Conservation (phyloP, 768 basidiomycete genomes). For the Leccinum variicolor region DNA sequence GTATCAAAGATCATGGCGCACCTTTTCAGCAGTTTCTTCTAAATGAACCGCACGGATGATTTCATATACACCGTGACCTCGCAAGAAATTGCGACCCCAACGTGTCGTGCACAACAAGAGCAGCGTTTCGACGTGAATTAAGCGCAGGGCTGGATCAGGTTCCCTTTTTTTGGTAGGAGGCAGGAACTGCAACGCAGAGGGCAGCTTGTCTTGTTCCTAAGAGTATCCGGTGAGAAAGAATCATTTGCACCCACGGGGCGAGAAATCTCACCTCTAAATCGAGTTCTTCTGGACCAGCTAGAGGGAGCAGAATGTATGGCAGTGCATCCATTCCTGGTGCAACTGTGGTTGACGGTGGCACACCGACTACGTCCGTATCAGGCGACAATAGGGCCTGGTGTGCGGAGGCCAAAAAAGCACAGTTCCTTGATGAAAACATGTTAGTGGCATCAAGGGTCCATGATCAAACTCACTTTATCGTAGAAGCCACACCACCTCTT, state of each 20-base stretch:
- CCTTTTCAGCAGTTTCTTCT: slow-evolving; percentile 76
- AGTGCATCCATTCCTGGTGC: slow-evolving; percentile 83
- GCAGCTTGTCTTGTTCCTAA: slow-evolving; percentile 87
- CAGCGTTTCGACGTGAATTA: slow-evolving; percentile 86
- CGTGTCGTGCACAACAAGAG: slow-evolving; percentile 85
- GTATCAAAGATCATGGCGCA: slow-evolving; percentile 28
- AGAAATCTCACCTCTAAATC: slow-evolving; percentile 69
- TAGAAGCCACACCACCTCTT: slow-evolving; percentile 81
- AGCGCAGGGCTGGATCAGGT: slow-evolving; percentile 66
- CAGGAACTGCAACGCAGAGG: slow-evolving; percentile 81
- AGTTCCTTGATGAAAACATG: slow-evolving; percentile 55
- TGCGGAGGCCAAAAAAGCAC: slow-evolving; percentile 62
- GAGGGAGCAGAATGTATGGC: slow-evolving; percentile 80
- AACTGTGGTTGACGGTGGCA: slow-evolving; percentile 52
- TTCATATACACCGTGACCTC: slow-evolving; percentile 82
- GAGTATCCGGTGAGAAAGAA: background rate
- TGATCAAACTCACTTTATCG: slow-evolving; percentile 65
- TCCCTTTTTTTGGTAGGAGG: slow-evolving; percentile 84
- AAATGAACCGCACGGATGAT: slow-evolving; percentile 78
- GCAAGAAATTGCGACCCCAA: slow-evolving; percentile 80
- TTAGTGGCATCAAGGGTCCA: slow-evolving; percentile 9
- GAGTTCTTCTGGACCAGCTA: slow-evolving; percentile 94
- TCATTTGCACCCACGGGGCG: background rate
- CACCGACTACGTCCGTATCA: slow-evolving; percentile 52
- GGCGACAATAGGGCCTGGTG: slow-evolving; percentile 71